Evolutionary conservation across 805 yeast genomes (phyloP), one percentile per base, ranked within the genome.

Genomic region (Candida arabinofermentans): DNA sequence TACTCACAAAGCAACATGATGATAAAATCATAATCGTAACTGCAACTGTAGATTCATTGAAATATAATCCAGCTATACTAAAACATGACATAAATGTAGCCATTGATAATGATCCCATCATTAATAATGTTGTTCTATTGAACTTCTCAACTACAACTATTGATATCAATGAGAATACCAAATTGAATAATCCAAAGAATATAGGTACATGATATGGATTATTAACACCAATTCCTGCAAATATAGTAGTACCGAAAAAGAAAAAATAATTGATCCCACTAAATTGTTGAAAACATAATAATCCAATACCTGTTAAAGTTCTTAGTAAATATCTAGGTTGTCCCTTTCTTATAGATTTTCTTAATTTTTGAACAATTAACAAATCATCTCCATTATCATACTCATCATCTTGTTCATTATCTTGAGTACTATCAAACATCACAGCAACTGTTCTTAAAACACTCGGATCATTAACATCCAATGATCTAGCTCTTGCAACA

Each of bases 251-350:
- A 35, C 84, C 82, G 50, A 75, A 81, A 61, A 78, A 81, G 66
- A 82, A 79, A 50, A 81, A 78, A 62, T 78, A 81, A 63, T 81
- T 81, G 41, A 79, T 72, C 46, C 88, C 88, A 24, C 78, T 70
- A 53, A 78, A 68, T 57, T 81, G 87, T 48, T 65, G 70, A 27
- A 62, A 54, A 32, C 54, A 53, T 26, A 57, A 42, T 5, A 65
- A 36, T 3, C 47, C 32, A 30, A 62, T 51, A 1, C 70, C 70
- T 0, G 62, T 54, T 2, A 62, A 16, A 1, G 57, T 49, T 34
- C 68, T 50, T 14, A 47, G 27, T 6, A 60, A 37, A 30, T 57
- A 61, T 35, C 46, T 58, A 14, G 66, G 67, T 40, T 62, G 40
- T 1, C 66, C 66, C 10, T 50, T 46, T 10, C 47, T 24, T 12